A percentile compares a stretch with the other conserved stretches of the same genome.
These are phyloP conservation scores for Melampsora americana DNA, from an alignment of 1,284 basidiomycete species.

Conservation along the genomic window DNA sequence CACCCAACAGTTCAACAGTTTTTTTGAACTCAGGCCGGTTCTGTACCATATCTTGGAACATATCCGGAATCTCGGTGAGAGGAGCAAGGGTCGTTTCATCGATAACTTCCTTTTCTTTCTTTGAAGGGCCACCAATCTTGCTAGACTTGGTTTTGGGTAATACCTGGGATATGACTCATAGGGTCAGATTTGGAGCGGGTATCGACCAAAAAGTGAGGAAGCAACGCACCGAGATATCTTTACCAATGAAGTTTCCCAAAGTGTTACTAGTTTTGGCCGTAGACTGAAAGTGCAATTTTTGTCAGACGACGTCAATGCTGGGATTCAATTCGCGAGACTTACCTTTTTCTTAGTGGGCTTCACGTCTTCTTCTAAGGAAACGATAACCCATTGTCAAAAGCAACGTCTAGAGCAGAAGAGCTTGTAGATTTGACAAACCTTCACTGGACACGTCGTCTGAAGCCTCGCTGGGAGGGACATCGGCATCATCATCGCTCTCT, in stretches of 20 bases:
- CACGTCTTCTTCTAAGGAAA: no score
- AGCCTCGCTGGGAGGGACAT: background rate
- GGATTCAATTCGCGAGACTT: background rate
- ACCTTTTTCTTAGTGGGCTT: background rate
- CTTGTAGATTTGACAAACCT: no score
- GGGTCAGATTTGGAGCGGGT: background rate
- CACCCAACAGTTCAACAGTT: slow-evolving; percentile 69
- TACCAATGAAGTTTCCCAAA: slow-evolving; percentile 37
- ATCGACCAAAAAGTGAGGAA: background rate
- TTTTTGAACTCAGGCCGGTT: slow-evolving; percentile 61
- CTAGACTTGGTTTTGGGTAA: slow-evolving; percentile 4
- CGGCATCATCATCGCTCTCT: background rate
- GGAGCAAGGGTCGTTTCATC: slow-evolving; percentile 62
- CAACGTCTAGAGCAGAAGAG: no score
- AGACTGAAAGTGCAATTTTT: slow-evolving; percentile 8
- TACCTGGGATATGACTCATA: slow-evolving; percentile 5
- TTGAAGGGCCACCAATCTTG: slow-evolving; percentile 37
- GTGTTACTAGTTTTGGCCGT: slow-evolving; percentile 38
- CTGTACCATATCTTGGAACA: slow-evolving; percentile 78
- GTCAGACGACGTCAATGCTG: no score
- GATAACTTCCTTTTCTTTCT: slow-evolving; percentile 47
- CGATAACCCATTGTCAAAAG: no score
- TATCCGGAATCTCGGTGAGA: slow-evolving; percentile 73
- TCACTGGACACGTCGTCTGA: no score
- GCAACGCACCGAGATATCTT: slow-evolving; percentile 34